phyloP scores from a whole-genome alignment of 1,139 yeast genomes.

The Protomyces inundatus region DNA sequence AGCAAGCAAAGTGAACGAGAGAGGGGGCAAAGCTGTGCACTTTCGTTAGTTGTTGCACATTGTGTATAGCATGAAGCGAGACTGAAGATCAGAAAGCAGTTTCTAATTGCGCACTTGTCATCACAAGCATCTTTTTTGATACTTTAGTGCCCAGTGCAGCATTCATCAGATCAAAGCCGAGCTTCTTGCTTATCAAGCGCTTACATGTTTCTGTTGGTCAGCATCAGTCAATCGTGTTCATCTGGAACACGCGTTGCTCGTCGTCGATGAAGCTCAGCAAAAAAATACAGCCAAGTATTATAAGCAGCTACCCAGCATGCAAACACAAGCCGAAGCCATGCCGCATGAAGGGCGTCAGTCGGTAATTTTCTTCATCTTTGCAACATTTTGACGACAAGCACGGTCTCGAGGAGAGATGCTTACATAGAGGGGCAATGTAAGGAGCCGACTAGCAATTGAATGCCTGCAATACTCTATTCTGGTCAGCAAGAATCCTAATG shows the following conservation, averaged over 20 bases:
- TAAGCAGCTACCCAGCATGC: conserved; percentile 10
- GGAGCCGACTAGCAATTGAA: no score
- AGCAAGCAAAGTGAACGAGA: no score
- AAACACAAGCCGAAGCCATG: not conserved
- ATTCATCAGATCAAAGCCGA: conserved; percentile 17
- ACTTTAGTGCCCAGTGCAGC: conserved; percentile 27
- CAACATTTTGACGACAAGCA: not conserved
- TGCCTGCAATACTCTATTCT: no score
- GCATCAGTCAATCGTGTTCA: not conserved
- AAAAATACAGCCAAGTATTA: conserved; percentile 26
- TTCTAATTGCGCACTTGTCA: conserved; percentile 26
- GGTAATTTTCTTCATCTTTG: conserved; percentile 25
- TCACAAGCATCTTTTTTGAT: conserved; percentile 8
- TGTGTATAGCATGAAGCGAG: no score
- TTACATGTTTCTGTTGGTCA: not conserved
- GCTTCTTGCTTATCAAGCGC: not conserved
- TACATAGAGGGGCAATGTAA: no score
- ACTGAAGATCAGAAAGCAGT: conserved; percentile 24
- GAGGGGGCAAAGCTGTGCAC: no score
- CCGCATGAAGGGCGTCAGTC: conserved; percentile 5
- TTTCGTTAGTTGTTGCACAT: no score
- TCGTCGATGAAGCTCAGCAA: conserved; percentile 8
- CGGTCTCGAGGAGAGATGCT: no score
- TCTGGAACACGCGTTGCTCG: not conserved
- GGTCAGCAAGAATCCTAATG: no score